Evolutionary conservation across 768 basidiomycete species (phyloP).

Genomic region (Boletus rubropictus): DNA sequence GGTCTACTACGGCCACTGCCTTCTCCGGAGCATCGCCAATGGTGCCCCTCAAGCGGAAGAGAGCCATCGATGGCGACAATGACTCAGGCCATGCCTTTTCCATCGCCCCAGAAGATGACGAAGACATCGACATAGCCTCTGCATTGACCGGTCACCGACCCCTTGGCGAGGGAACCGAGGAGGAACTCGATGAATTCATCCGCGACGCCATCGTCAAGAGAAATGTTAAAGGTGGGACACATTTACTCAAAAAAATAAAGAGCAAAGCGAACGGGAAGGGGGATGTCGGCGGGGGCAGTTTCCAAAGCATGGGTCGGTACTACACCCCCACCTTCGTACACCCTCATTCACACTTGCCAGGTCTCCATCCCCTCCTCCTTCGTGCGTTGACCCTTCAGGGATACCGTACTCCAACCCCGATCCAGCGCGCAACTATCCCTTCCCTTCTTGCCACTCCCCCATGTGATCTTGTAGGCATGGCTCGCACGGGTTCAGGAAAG

Average conservation of each 20-base stretch:
- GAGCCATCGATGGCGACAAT: conserved; percentile 8
- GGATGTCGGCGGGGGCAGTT: conserved; percentile 88
- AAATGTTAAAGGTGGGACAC: conserved; percentile 69
- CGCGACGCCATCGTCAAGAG: conserved; percentile 64
- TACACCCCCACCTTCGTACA: background rate
- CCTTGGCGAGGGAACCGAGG: conserved; percentile 21
- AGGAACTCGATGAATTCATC: conserved; percentile 60
- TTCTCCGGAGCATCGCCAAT: conserved; percentile 25
- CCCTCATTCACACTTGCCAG: conserved; percentile 34
- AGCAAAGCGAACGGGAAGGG: conserved; percentile 68
- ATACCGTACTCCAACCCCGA: conserved; percentile 92
- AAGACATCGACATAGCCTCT: conserved; percentile 65
- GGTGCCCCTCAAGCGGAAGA: conserved; percentile 29
- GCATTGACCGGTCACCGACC: conserved; percentile 38
- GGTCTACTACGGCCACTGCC: background rate
- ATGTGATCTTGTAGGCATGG: conserved; percentile 95
- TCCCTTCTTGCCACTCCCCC: conserved; percentile 78
- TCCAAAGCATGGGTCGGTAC: conserved; percentile 87
- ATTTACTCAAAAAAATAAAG: conserved; percentile 71
- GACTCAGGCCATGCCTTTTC: background rate
- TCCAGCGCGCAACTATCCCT: conserved; percentile 88
- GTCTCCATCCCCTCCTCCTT: conserved; percentile 76
- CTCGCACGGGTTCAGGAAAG: conserved; percentile 96
- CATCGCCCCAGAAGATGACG: conserved; percentile 6
- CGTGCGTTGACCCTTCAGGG: conserved; percentile 87